Base-by-base conservation (phyloP, 306 rosid species). In the Chamaecrista fasciculata region DNA sequence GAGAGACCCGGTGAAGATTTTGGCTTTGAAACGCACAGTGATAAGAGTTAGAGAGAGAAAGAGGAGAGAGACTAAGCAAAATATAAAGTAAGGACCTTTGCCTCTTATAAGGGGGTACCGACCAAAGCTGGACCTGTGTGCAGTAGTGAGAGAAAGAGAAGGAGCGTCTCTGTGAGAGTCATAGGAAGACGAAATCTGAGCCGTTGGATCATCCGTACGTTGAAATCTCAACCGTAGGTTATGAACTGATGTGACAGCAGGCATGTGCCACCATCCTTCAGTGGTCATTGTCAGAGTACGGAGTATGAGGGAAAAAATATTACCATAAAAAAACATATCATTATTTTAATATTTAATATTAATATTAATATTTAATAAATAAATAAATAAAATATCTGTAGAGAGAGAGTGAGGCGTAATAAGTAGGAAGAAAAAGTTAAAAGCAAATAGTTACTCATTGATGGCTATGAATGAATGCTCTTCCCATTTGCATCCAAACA, bases 251-350 rank as follows among this genome's bases (percentile, higher is more conserved):
- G 77, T 88, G 97, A 91, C 93, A 86, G 83, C 60, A 80, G 71
- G 91, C 93, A 91, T 91, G 97, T 86, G 97, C 88, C 86, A 84
- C 97, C 93, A 88, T 83, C 85, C 93, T 79, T 82, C 88, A 86
- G 87, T 74, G 89, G 96, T 86, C 91, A 63, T 82, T 91, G 93
- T 86, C 96, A 75, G 74, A 79, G 93, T 91, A 91, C 97, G 93
- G 89, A 79, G 79, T 74, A 65, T 78, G 65, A 7, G 10, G 68
- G 34, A 34, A 36, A 73, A 69, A 77, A 69, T 69, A 61, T 67
- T 70, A 47, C 69, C 63, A 70, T 60, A 63, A 55, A 28, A 46
- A 53, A 70, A 62, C 6, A 15, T 57, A 15, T 2, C 4, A n/a
- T n/a, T n/a, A n/a, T n/a, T n/a, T n/a, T n/a, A n/a, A n/a, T 53